phyloP scores from a whole-genome alignment of 495 filamentous ascomycete species.

The Aspergillus homomorphus region DNA sequence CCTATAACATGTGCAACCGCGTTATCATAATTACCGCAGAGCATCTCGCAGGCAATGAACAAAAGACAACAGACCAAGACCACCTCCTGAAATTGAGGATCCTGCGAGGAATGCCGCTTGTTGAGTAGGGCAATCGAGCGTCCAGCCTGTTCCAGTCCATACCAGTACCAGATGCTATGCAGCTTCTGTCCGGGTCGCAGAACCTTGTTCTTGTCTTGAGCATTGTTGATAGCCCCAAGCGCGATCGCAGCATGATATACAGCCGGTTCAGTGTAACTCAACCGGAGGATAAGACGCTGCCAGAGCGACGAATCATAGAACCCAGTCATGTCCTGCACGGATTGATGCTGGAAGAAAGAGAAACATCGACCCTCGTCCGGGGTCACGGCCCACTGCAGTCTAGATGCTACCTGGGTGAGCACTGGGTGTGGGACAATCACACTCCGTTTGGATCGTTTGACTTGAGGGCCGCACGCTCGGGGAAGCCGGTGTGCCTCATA shows the following conservation, averaged over 20 bases:
- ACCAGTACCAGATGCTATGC: slow-evolving; percentile 2
- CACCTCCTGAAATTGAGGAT: slow-evolving; percentile 1
- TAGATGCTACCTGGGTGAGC: not conserved
- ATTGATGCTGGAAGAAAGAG: slow-evolving; percentile 20
- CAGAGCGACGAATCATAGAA: slow-evolving; percentile 25
- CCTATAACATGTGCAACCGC: not conserved
- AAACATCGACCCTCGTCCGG: slow-evolving; percentile 27
- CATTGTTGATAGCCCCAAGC: slow-evolving; percentile 23
- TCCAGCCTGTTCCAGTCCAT: not conserved
- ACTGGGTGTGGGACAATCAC: not conserved
- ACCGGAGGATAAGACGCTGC: slow-evolving; percentile 19
- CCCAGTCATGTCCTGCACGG: slow-evolving; percentile 12
- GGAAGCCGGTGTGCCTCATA: slow-evolving; percentile 8
- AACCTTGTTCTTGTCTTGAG: slow-evolving; percentile 16
- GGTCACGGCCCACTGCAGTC: slow-evolving; percentile 18
- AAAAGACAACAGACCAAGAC: not conserved
- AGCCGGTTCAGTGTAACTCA: slow-evolving; percentile 20
- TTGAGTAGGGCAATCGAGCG: not conserved
- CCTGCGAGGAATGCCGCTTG: not conserved
- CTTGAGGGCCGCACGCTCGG: not conserved
- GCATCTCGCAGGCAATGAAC: not conserved
- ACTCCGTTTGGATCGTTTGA: not conserved
- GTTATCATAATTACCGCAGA: not conserved
- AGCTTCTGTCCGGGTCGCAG: slow-evolving; percentile 18
- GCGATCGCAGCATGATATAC: slow-evolving; percentile 27